phyloP scores from a whole-genome alignment of 768 basidiomycete species.

The Vararia minispora region DNA sequence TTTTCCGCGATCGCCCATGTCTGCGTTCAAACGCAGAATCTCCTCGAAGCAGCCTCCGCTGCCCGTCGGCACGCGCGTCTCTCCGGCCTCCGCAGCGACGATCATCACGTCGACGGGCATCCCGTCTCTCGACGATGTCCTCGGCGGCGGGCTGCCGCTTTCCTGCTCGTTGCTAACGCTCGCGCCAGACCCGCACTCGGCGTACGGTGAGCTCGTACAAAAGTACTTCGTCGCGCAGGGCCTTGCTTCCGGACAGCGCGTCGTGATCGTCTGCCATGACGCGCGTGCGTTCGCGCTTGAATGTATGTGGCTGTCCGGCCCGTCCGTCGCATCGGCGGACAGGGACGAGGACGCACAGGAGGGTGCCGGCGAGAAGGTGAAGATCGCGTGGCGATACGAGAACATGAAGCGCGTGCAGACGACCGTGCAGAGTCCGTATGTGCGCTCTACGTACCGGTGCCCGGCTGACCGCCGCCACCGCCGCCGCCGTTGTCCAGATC shows the following conservation, averaged over 20 bases:
- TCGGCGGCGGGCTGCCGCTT: constrained; percentile 85
- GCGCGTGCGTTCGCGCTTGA: constrained; percentile 48
- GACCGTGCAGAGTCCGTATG: constrained; percentile 50
- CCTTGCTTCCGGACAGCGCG: constrained; percentile 54
- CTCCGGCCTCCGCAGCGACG: constrained; percentile 43
- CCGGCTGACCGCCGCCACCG: constrained; percentile 7
- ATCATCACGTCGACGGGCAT: constrained; percentile 75
- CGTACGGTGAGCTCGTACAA: constrained; percentile 75
- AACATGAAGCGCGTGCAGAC: constrained; percentile 89
- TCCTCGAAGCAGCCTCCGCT: constrained; percentile 31
- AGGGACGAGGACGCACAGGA: constrained; percentile 23
- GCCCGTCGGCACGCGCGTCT: constrained; percentile 45
- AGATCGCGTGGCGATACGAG: constrained; percentile 97
- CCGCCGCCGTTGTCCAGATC: constrained; percentile 25
- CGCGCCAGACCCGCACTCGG: constrained; percentile 79
- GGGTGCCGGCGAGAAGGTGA: constrained; percentile 57
- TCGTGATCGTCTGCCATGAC: constrained; percentile 55
- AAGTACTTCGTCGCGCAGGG: constrained; percentile 90
- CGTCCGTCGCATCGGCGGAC: constrained; percentile 13
- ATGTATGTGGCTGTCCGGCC: constrained; percentile 69
- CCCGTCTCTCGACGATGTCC: constrained; percentile 87
- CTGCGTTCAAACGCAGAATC: constrained; percentile 68
- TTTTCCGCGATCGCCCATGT: constrained; percentile 32
- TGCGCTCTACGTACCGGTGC: constrained; percentile 17
- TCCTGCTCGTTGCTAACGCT: constrained; percentile 62